A percentile compares a stretch with the other conserved stretches of the same genome.
phyloP scores from a whole-genome alignment of 2,329 filamentous ascomycete genomes.

The Fusarium pseudograminearum region DNA sequence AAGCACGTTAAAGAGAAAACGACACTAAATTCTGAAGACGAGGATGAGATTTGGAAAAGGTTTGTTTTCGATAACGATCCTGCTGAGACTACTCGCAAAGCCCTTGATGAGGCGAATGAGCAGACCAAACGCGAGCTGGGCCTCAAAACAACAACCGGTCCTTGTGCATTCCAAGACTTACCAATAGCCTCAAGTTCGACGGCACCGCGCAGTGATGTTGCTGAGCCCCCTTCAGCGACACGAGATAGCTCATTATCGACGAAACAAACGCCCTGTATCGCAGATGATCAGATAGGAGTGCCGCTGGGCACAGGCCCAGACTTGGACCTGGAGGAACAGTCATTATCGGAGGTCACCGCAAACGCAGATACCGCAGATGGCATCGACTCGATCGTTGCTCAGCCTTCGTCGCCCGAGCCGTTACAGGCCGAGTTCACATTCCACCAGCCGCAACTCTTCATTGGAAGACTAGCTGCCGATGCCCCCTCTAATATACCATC shows the following conservation, averaged over 20 bases:
- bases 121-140: conserved; percentile 36
- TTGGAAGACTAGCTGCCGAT: conserved; percentile 47
- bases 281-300: conserved; percentile 1
- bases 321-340: background rate
- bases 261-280: background rate
- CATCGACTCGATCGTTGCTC: conserved; percentile 28
- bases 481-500: conserved; percentile 3
- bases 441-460: conserved; percentile 50
- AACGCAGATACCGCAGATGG: conserved; percentile 14
- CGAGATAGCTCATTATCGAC: conserved; percentile 14
- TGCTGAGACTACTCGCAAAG: conserved; percentile 35
- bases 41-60: conserved; percentile 49
- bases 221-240: conserved; percentile 36
- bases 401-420: conserved; percentile 32
- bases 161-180: conserved; percentile 22
- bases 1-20: background rate
- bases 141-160: background rate
- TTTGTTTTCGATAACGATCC: conserved; percentile 47
- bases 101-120: conserved; percentile 38
- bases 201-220: conserved; percentile 30
- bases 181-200: conserved; percentile 14
- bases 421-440: conserved; percentile 45
- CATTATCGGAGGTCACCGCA: conserved; percentile 12
- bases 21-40: conserved; percentile 36
- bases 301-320: background rate